A percentile compares a stretch with the other conserved stretches of the same genome.
These are phyloP conservation scores for Lachnellula subtilissima DNA, from an alignment of 2,329 filamentous ascomycete genomes.

Conservation along the genomic window DNA sequence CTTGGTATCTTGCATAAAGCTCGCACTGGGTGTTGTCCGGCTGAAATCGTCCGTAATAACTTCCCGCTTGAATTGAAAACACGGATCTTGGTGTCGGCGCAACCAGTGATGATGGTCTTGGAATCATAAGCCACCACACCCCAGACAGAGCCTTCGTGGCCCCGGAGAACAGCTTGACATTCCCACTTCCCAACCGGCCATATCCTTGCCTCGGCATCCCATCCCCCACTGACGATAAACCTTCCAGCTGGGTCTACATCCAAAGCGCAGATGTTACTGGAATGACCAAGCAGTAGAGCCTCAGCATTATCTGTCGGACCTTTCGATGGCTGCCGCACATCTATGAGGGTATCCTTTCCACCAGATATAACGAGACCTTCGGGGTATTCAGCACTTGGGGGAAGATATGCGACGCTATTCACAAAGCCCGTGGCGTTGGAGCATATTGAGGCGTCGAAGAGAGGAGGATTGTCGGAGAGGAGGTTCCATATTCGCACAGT, in stretches of 20 bases:
- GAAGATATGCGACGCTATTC: constrained; percentile 76
- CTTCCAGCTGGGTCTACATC: constrained; percentile 69
- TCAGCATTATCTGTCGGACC: constrained; percentile 72
- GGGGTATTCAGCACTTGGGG: constrained; percentile 59
- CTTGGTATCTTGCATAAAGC: constrained; percentile 78
- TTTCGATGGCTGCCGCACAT: constrained; percentile 71
- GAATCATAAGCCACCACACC: constrained; percentile 80
- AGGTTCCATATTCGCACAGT: constrained; percentile 84
- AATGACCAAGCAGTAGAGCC: constrained; percentile 79
- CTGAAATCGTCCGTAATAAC: constrained; percentile 59
- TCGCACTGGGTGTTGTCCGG: constrained; percentile 77
- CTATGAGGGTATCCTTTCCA: constrained; percentile 88
- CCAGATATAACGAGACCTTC: constrained; percentile 82
- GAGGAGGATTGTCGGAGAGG: constrained; percentile 57
- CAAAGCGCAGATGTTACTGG: constrained; percentile 80
- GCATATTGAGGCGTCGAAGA: constrained; percentile 72
- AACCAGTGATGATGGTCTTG: constrained; percentile 80
- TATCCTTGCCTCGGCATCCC: constrained; percentile 83
- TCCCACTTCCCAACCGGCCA: constrained; percentile 90
- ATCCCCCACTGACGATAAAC: constrained; percentile 84
- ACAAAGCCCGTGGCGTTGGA: constrained; percentile 80
- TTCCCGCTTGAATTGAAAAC: constrained; percentile 67
- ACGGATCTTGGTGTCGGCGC: constrained; percentile 84
- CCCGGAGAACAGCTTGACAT: constrained; percentile 62
- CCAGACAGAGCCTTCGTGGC: constrained; percentile 83